Evolutionary conservation across 2,329 filamentous ascomycete species (phyloP).

Genomic region (Xylariaceae sp.): DNA sequence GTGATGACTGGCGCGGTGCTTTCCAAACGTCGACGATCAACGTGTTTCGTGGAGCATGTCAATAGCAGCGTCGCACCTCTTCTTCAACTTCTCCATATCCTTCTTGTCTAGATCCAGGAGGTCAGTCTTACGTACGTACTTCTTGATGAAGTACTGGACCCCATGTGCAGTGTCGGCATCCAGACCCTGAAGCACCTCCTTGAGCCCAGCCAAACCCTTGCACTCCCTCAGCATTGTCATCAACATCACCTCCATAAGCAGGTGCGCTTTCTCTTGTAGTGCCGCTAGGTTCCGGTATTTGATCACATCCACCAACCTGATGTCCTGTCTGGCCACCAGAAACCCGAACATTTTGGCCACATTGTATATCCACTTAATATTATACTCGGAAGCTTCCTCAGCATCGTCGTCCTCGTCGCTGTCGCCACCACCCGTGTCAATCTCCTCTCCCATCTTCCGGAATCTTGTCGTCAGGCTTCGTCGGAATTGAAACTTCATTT

Average conservation of each 20-base stretch:
- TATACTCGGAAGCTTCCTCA: conserved; percentile 48
- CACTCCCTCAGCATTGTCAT: conserved; percentile 70
- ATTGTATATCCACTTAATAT: conserved; percentile 47
- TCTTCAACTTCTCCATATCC: conserved; percentile 43
- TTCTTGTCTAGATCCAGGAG: conserved; percentile 42
- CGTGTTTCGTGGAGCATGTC: conserved; percentile 26
- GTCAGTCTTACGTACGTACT: conserved; percentile 64
- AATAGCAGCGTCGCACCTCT: conserved; percentile 41
- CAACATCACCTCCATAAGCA: conserved; percentile 77
- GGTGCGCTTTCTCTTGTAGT: conserved; percentile 68
- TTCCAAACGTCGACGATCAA: conserved; percentile 13
- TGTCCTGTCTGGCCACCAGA: conserved; percentile 41
- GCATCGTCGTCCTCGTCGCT: conserved; percentile 48
- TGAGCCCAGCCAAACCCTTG: conserved; percentile 47
- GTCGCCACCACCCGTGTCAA: conserved; percentile 53
- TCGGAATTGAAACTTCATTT: conserved; percentile 79
- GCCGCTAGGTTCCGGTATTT: conserved; percentile 76
- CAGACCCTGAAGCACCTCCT: conserved; percentile 62
- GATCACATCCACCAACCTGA: conserved; percentile 43
- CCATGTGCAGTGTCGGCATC: conserved; percentile 67
- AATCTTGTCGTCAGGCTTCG: conserved; percentile 85
- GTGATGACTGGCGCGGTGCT: too few species aligned
- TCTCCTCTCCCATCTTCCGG: conserved; percentile 75
- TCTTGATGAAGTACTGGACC: conserved; percentile 75
- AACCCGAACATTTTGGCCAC: conserved; percentile 52